Evolutionary conservation across 805 yeast species (phyloP), one percentile per base, ranked within the genome.

Genomic region (Starmerella ratchasimensis): DNA sequence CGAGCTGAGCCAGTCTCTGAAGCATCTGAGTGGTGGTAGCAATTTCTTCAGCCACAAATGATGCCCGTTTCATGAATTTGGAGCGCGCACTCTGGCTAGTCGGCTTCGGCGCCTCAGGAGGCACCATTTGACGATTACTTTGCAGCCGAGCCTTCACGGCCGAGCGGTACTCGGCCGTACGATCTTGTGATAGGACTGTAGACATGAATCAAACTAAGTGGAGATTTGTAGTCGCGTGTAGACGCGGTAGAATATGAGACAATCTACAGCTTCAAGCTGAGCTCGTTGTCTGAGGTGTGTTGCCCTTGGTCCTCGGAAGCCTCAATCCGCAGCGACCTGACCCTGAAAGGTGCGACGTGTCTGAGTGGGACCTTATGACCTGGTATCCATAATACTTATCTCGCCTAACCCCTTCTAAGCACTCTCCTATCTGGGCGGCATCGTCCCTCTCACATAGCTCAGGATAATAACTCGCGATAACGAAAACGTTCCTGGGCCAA

Each of bases 121-220:
- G 24, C 21, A 46, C 32, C 22, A 49, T 16, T 28, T 30, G 39
- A 28, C 42, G 37, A 57, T 71, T 66, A 50, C 71, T 70, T 49
- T 72, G 73, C 54, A 76, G 75, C 57, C 77, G 76, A 2, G 86
- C 72, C 32, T 74, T 61, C 22, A 88, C 95, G 54, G 94, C 83
- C 53, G 84, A 86, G 49, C 84, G 88, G 63, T 88, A 88, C 65
- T 88, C 97, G 44, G 72, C 67, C 7, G 97, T 88, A 48, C 98
- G 68, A 60, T 88, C 93, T 55, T 80, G 88, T 28, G 48, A 38
- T 19, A 45, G 34, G 15, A 39, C 43, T 6, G 29, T 10, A 5
- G 38, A 31, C 37, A 45, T 43, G 42, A 24, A 10, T 26, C 4
- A n/a, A n/a, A n/a, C n/a, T n/a, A n/a, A 25, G 10, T 14, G 28